Base-by-base conservation (phyloP, 2,329 filamentous ascomycete species). In the Ascochyta koolunga region DNA sequence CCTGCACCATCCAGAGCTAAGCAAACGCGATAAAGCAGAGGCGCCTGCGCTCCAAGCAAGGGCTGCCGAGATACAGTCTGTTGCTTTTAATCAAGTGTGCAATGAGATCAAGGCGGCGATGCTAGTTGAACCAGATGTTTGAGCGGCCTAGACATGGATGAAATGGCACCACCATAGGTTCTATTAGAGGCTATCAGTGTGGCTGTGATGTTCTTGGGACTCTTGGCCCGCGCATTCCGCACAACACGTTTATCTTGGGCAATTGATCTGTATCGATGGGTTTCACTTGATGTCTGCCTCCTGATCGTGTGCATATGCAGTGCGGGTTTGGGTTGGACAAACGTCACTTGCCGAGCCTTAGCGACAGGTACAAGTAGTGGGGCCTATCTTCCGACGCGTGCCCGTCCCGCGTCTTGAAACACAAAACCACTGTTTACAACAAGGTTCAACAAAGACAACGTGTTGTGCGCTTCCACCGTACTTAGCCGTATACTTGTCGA, bases 1-100 rank as follows among this genome's bases (percentile, higher is more conserved):
- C 4, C 49, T 72, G 21, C 67, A 71, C 7, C 71, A 74, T 24
- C 71, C 71, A 5, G 68, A 73, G 37, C 36, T 72, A 7, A 57
- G 61, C 48, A 71, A 66, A 47, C 63, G 66, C 7, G 71, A 73
- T 44, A 64, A 42, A 38, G 58, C 54, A 21, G 62, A 67, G 37
- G 29, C 62, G 10, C 55, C 63, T 11, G 65, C 41, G 3, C 60
- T 74, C 4, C 60, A 64, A 22, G 55, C 65, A 8, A 58, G 67
- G 41, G 69, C 66, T 11, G 63, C 59, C 5, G 61, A 53, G 9
- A 61, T 72, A 13, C 59, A 69, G 5, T 62, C 49, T 15, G 61
- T 48, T 18, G 65, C 67, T 4, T 60, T 74, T 16, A 58, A 58
- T 21, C 60, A 67, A 9, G 71, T 69, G 8, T 72, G 66, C 46